Evolutionary conservation across 2,329 filamentous ascomycete species (phyloP), one percentile per base, ranked within the genome.

Genomic region (Talaromyces atroroseus): DNA sequence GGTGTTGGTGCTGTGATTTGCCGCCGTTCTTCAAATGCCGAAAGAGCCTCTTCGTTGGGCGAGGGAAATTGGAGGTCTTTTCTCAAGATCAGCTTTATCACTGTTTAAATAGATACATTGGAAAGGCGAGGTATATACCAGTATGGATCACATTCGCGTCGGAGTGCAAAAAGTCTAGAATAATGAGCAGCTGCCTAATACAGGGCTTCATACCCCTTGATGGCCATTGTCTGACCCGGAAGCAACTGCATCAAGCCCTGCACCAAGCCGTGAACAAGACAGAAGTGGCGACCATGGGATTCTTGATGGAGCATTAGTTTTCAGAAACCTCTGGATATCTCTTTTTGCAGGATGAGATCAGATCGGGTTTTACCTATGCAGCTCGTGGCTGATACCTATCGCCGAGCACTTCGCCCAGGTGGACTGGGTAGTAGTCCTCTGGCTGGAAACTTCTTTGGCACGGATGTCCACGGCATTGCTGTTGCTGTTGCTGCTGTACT

Each of bases 81-180:
- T 44, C 56, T 29, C 26, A 29, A 29, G 24, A 45, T 42, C 18
- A 21, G 29, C 10, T 11, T 24, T n/a, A 5, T 10, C 46, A 29
- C 53, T 16, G 21, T 20, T n/a, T n/a, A n/a, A n/a, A 8, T 8
- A 5, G 8, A 29, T 2, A 2, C 26, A 7, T 46, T 20, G 46
- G 40, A 64, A 60, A 6, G 40, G 36, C 11, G 4, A n/a, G 11
- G 16, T 5, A 32, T 12, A 2, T 62, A 79, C 76, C 76, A 53
- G 76, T 75, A 58, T 80, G 76, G 34, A 78, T 71, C 11, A 79
- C 61, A 11, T 71, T 58, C 63, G 75, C 78, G 59, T 78, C 73
- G 1, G 64, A 72, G 59, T 80, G 78, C 1, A 80, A 48, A 29
- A 63, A 80, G 38, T 80, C 74, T 32, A 80, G 60, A 1, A 73